Evolutionary conservation across 495 filamentous ascomycete species (phyloP).

Genomic region (Daldinia decipiens): DNA sequence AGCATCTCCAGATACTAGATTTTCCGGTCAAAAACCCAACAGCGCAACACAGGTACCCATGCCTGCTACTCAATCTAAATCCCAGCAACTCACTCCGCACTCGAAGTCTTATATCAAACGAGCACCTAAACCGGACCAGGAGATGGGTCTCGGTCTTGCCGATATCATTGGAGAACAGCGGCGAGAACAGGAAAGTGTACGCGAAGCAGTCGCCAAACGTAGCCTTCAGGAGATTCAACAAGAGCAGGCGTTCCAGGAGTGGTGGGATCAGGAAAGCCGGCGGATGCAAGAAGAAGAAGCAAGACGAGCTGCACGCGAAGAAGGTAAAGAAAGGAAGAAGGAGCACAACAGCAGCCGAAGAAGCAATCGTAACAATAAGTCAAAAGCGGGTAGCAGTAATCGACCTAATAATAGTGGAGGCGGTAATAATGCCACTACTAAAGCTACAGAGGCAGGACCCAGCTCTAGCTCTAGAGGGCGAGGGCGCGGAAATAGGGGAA

Average conservation of each 20-base stretch:
- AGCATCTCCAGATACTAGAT: constrained; percentile 66
- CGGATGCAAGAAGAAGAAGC: constrained; percentile 73
- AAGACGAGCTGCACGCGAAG: constrained; percentile 48
- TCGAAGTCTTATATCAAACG: constrained; percentile 62
- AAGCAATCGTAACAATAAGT: constrained; percentile 30
- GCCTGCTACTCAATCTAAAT: constrained; percentile 24
- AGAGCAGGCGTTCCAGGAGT: constrained; percentile 96
- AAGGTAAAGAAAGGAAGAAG: constrained; percentile 47
- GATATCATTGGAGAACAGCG: constrained; percentile 90
- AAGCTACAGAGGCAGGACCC: constrained; percentile 19
- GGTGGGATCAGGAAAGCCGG: constrained; percentile 94
- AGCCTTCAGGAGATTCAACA: constrained; percentile 92
- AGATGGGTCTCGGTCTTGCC: constrained; percentile 76
- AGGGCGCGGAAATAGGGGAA: constrained; percentile 38
- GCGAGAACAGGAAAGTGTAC: constrained; percentile 82
- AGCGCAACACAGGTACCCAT: constrained; percentile 27
- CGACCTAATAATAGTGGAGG: constrained; percentile 23
- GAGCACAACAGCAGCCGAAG: constrained; percentile 25
- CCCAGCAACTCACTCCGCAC: constrained; percentile 55
- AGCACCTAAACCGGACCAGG: constrained; percentile 61
- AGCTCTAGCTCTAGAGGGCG: constrained; percentile 34
- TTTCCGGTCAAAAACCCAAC: constrained; percentile 57
- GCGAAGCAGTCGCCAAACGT: constrained; percentile 84
- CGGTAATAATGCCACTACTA: constrained; percentile 3
- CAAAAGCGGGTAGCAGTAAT: constrained; percentile 19